Evolutionary conservation across 164 flowering plant genomes (phyloP), one percentile per base, ranked within the genome.

Genomic region (Macadamia tetraphylla): DNA sequence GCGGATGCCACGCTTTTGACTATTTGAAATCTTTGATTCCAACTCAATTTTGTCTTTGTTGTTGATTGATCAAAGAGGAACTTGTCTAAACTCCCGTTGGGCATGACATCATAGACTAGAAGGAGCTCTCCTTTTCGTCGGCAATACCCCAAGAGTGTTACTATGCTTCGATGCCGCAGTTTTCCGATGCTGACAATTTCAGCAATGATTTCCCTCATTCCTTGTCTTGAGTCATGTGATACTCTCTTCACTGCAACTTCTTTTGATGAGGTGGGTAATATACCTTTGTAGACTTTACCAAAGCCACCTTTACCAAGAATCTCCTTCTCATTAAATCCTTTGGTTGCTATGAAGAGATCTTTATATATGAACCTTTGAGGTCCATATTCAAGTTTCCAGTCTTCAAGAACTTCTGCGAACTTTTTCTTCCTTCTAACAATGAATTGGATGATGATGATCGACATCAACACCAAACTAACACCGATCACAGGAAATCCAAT

Each of bases 141-240:
- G 63, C 82, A 79, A 56, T 77, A 83, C 0, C 88, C 88, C 1
- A 74, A 74, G 35, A 85, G 80, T 58, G 68, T 79, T 12, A 85
- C 83, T 64, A 85, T 70, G 64, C 82, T 85, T 32, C 82, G 58
- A 60, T 85, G 88, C 43, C 81, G 71, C 17, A 85, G 71, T 59
- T 79, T 60, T 12, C 86, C 86, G 49, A 81, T 71, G 72, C 76
- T 70, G 3, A 61, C 76, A 32, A 83, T 77, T 55, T 83, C 88
- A 1, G 88, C 72, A 0, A 80, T 73, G 66, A 83, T 81, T 35
- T 85, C 80, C 58, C 58, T 59, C 73, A 2, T 23, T 23, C 23
- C 23, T 23, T 23, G 23, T 23, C 23, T 23, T 23, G 23, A 23
- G 23, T 23, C 23, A 23, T 23, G 23, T 23, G 23, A 23, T 23